A percentile compares a stretch with the other conserved stretches of the same genome.
Evolutionary conservation across 1,284 basidiomycete genomes (phyloP).

Genomic region (Agroathelia rolfsii): DNA sequence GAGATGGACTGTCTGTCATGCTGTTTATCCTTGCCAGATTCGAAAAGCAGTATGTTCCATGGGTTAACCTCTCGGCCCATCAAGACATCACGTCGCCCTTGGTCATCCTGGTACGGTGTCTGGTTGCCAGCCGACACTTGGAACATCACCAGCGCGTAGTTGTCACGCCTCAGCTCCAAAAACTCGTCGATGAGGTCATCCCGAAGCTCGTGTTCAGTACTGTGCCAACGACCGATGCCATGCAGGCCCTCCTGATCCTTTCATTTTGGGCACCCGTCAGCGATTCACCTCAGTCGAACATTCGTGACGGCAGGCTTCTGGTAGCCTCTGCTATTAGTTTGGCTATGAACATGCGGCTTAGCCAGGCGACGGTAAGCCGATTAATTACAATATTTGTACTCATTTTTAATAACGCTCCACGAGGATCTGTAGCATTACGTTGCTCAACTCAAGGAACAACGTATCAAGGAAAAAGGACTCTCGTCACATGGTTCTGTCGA

Average conservation of each 20-base stretch:
- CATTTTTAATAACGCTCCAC: too few relatives aligned
- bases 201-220: conserved; percentile 31
- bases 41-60: conserved; percentile 31
- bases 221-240: conserved; percentile 27
- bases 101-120: conserved; percentile 29
- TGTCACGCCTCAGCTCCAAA: conserved; percentile 30
- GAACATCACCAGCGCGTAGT: conserved; percentile 23
- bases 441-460: conserved; percentile 20
- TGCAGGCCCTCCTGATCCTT: conserved; percentile 32
- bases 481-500: conserved; percentile 16
- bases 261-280: conserved; percentile 33
- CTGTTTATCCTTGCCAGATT: conserved; percentile 23
- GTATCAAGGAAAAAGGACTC: conserved; percentile 14
- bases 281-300: conserved; percentile 18
- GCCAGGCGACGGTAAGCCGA: conserved; percentile 24
- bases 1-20: conserved; percentile 2
- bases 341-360: conserved; percentile 32
- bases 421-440: conserved; percentile 18
- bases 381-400: too few relatives aligned
- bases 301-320: conserved; percentile 30
- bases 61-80: conserved; percentile 27
- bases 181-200: conserved; percentile 28
- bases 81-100: conserved; percentile 20
- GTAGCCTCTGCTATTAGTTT: conserved; percentile 33
- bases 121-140: conserved; percentile 30